Percentiles rank a stretch among this genome's conserved stretches.
phyloP scores from a whole-genome alignment of 2,329 filamentous ascomycete genomes.

The Apiospora malaysiana region DNA sequence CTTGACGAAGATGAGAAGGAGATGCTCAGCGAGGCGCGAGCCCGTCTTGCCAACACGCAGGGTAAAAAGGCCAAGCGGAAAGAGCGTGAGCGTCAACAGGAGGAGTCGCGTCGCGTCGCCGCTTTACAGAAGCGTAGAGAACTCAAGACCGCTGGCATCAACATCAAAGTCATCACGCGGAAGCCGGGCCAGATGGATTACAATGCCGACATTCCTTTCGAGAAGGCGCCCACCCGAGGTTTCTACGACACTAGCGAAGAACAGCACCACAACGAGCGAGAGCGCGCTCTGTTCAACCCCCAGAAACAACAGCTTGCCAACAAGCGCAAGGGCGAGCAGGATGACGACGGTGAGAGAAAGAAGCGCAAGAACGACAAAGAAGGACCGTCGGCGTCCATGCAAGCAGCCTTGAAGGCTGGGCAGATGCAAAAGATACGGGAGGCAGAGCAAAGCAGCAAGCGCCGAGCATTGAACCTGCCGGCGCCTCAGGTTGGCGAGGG shows the following conservation, averaged over 20 bases:
- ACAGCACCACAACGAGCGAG: conserved; percentile 77
- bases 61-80: conserved; percentile 99
- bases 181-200: conserved; percentile 99
- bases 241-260: conserved; percentile 96
- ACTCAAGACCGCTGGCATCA: conserved; percentile 96
- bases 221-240: conserved; percentile 85
- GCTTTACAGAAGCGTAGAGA: conserved; percentile 94
- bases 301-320: conserved; percentile 88
- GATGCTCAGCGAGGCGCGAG: conserved; percentile 97
- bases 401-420: conserved; percentile 89
- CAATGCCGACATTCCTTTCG: conserved; percentile 98
- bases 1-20: conserved; percentile 99
- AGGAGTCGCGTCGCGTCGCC: conserved; percentile 89
- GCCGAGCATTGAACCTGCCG: conserved; percentile 81
- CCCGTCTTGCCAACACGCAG: conserved; percentile 95
- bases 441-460: conserved; percentile 95
- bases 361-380: conserved; percentile 88
- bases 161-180: conserved; percentile 89
- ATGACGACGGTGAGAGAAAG: conserved; percentile 83
- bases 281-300: conserved; percentile 87
- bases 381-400: conserved; percentile 76
- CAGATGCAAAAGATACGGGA: conserved; percentile 95
- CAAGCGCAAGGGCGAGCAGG: conserved; percentile 90
- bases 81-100: conserved; percentile 91
- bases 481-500: conserved; percentile 90